phyloP scores from a whole-genome alignment of 139 green algal species.

The Monoraphidium neglectum region DNA sequence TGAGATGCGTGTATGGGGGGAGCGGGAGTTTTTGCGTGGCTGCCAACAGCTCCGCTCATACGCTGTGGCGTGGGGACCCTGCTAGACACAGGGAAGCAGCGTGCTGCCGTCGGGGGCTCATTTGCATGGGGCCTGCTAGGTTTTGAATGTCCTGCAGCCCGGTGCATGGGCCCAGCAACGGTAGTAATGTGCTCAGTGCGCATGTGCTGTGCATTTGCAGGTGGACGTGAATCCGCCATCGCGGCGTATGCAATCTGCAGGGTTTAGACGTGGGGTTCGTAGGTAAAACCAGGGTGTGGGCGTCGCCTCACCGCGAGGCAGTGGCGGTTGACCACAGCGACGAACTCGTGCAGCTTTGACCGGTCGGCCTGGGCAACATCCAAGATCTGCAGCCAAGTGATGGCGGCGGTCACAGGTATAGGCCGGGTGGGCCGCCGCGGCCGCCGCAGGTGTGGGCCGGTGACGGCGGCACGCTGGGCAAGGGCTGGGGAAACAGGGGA shows the following conservation, averaged over 20 bases:
- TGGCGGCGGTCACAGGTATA: not conserved
- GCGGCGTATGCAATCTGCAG: too few relatives aligned
- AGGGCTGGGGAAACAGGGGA: not conserved
- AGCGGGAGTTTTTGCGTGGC: too few relatives aligned
- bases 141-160: not conserved
- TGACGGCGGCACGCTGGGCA: not conserved
- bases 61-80: too few relatives aligned
- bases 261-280: too few relatives aligned
- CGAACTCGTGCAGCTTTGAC: conserved; percentile 24
- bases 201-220: too few relatives aligned
- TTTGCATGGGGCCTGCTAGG: too few relatives aligned
- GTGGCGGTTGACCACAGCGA: conserved; percentile 5
- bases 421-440: not conserved
- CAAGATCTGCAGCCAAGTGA: conserved; percentile 8
- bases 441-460: not conserved
- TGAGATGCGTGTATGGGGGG: too few relatives aligned
- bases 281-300: not conserved
- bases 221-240: too few relatives aligned
- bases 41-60: too few relatives aligned
- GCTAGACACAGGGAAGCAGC: too few relatives aligned
- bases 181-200: not conserved
- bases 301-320: conserved; percentile 13
- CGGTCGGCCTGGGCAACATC: not conserved
- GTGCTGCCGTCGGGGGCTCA: too few relatives aligned
- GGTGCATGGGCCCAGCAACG: not conserved